Percentiles rank a stretch among this genome's conserved stretches.
Conservation (phyloP, 495 filamentous ascomycete species). For the Parmelia sp. region DNA sequence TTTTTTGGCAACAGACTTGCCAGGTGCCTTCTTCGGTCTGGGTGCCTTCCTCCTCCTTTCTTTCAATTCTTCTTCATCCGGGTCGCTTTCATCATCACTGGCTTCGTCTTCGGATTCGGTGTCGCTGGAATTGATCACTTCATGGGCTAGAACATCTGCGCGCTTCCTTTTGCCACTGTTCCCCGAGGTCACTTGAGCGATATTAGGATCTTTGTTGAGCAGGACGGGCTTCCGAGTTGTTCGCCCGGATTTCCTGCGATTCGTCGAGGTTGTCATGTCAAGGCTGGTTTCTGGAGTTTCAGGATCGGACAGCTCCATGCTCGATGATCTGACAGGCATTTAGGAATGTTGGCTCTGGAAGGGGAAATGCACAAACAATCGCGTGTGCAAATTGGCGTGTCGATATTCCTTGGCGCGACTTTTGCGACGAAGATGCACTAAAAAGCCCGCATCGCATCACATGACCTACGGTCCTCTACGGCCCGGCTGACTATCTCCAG, state of each 20-base stretch:
- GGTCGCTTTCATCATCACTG: slow-evolving; percentile 43
- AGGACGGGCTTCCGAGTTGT: slow-evolving; percentile 66
- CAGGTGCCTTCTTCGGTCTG: slow-evolving; percentile 57
- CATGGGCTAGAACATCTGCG: slow-evolving; percentile 29
- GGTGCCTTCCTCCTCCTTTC: slow-evolving; percentile 47
- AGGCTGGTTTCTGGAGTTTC: slow-evolving; percentile 24
- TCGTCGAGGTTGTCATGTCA: slow-evolving; percentile 45
- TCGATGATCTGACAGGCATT: slow-evolving; percentile 38
- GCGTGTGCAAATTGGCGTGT: slow-evolving; percentile 7
- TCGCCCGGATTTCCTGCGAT: slow-evolving; percentile 75
- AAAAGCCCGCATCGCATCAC: neutral
- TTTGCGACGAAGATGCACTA: neutral
- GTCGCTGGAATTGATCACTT: slow-evolving; percentile 39
- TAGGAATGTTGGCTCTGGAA: neutral
- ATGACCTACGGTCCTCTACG: neutral
- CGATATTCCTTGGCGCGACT: neutral
- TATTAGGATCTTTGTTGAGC: slow-evolving; percentile 45
- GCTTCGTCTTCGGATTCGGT: slow-evolving; percentile 48
- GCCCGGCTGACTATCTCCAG: too few species aligned
- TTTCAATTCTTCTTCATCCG: slow-evolving; percentile 62
- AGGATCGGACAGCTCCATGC: slow-evolving; percentile 53
- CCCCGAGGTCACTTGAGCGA: slow-evolving; percentile 30
- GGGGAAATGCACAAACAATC: slow-evolving; percentile 14
- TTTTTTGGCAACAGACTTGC: slow-evolving; percentile 43
- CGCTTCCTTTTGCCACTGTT: slow-evolving; percentile 52